Percentiles rank a stretch among this genome's conserved stretches.
Evolutionary conservation across 768 basidiomycete genomes (phyloP).

Genomic region (Hebeloma cylindrosporum): DNA sequence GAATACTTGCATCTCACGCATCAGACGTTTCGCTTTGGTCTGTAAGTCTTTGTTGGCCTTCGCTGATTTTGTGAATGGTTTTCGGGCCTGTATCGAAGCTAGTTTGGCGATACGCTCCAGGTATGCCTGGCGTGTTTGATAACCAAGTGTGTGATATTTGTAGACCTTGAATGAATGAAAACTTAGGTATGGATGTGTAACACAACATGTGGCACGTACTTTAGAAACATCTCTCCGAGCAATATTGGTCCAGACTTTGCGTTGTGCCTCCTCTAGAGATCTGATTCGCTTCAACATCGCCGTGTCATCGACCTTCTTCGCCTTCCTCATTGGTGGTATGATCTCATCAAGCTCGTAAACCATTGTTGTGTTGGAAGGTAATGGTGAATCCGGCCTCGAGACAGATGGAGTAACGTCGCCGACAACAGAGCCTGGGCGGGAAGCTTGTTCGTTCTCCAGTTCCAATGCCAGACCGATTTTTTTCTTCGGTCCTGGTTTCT

Average conservation of each 20-base stretch:
- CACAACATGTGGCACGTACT: constrained; percentile 37
- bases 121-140: constrained; percentile 65
- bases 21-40: constrained; percentile 80
- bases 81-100: constrained; percentile 75
- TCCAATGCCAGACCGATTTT: constrained; percentile 56
- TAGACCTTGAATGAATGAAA: constrained; percentile 56
- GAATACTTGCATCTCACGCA: constrained; percentile 95
- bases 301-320: constrained; percentile 73
- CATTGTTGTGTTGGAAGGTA: constrained; percentile 52
- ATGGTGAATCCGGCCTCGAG: constrained; percentile 73
- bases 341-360: constrained; percentile 73
- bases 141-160: constrained; percentile 69
- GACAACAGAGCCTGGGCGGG: constrained; percentile 55
- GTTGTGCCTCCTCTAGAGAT: constrained; percentile 78
- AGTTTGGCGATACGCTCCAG: constrained; percentile 74
- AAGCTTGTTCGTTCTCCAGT: constrained; percentile 47
- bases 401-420: constrained; percentile 71
- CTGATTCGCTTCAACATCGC: constrained; percentile 75
- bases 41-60: constrained; percentile 83
- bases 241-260: constrained; percentile 89
- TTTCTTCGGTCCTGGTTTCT: constrained; percentile 56
- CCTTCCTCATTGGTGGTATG: constrained; percentile 70
- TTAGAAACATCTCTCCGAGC: constrained; percentile 83
- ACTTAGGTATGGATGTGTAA: constrained; percentile 5
- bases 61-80: constrained; percentile 69